Base-by-base conservation (phyloP, 2,329 filamentous ascomycete genomes). In the Apiospora sp. region DNA sequence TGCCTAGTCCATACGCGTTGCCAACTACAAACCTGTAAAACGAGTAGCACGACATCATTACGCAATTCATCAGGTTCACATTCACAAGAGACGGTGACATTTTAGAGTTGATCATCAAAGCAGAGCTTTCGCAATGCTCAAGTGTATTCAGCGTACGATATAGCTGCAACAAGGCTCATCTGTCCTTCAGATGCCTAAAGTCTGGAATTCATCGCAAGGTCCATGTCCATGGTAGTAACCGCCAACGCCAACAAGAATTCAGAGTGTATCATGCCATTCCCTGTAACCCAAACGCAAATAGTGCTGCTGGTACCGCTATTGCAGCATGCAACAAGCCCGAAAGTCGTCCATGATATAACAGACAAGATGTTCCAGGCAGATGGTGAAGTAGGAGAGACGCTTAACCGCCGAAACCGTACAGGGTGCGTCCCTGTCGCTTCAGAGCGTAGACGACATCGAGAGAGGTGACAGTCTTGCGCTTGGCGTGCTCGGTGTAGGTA, bases 401-500 rank as follows among this genome's bases (percentile, higher is more conserved):
- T 83, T 85, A 92, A 87, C 90, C 90, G 86, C 90, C 90, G 86
- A 92, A 92, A 86, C 90, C 90, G 85, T 92, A 92, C 58, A 92
- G 88, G 78, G 90, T 92, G 76, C 87, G 88, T 81, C 90, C 90
- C 84, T 92, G 90, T 81, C 90, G 86, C 87, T 92, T 90, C 76
- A 90, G 84, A 72, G 87, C 88, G 79, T 91, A 90, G 82, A 91
- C 89, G 49, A 91, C 89, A 78, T 91, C 89, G 75, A 91, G 88
- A 5, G 89, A 90, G 68, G 89, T 91, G 82, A 92, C 90, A 44
- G 90, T 92, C 89, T 92, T 92, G 85, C 92, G 90, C 91, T 94
- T 94, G 84, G 91, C 91, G 89, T 94, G 92, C 87, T 94, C 92
- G 78, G 92, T 94, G 88, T 94, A 94, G 82, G 92, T 94, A 86